Percentiles rank a stretch among this genome's conserved stretches.
phyloP scores from a whole-genome alignment of 345 rosid genomes.

The Corchorus olitorius region DNA sequence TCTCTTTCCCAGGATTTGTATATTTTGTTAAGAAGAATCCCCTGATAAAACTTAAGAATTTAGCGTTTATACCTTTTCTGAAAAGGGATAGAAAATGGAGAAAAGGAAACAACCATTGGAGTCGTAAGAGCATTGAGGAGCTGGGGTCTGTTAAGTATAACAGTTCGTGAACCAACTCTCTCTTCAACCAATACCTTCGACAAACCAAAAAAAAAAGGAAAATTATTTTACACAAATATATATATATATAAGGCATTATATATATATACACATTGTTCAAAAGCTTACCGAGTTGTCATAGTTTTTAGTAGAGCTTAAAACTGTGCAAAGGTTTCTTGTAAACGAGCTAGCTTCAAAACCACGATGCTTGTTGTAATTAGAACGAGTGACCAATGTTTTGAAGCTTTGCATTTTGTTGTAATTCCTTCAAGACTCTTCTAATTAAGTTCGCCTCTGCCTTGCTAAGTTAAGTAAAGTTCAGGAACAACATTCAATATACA shows the following conservation, averaged over 20 bases:
- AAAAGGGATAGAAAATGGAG: too few species aligned
- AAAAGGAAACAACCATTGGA: constrained; percentile 16
- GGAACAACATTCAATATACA: too few species aligned
- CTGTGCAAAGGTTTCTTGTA: constrained; percentile 18
- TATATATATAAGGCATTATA: too few species aligned
- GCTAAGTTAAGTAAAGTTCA: background rate
- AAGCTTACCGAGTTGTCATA: constrained; percentile 15
- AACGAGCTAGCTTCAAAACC: too few species aligned
- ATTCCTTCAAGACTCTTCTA: background rate
- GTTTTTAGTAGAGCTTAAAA: background rate
- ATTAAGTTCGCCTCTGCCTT: background rate
- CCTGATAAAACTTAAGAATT: constrained; percentile 1
- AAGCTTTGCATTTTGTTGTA: constrained; percentile 16
- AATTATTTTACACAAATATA: too few species aligned
- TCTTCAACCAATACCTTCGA: constrained; percentile 25
- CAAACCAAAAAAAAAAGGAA: background rate
- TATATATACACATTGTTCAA: background rate
- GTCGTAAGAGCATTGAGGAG: constrained; percentile 27
- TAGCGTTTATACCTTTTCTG: too few species aligned
- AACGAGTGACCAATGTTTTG: background rate
- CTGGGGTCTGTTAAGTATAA: constrained; percentile 27
- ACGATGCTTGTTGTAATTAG: too few species aligned
- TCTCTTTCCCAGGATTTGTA: constrained; percentile 30
- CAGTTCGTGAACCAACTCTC: constrained; percentile 23
- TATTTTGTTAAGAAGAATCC: constrained; percentile 19